phyloP scores from a whole-genome alignment of 192 early-diverging fungal genomes.

The Lobosporangium transversale region DNA sequence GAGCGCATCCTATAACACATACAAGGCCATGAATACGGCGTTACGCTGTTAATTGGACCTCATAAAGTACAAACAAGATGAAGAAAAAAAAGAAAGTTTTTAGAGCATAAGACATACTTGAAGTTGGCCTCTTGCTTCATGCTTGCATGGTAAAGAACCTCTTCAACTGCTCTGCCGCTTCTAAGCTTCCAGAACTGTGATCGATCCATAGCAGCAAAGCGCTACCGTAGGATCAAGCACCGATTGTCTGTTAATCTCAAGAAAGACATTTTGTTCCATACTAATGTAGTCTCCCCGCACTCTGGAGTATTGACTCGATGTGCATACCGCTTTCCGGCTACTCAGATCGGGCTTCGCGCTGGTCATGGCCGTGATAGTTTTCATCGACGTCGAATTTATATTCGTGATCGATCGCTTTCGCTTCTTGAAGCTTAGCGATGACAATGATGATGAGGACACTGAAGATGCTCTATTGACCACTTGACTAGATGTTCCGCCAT shows the following conservation, averaged over 20 bases:
- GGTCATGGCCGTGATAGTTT: neutral
- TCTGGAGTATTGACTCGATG: constrained; percentile 1
- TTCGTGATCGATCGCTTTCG: constrained; percentile 6
- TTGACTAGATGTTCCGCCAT: constrained; percentile 11
- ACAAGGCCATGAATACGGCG: neutral
- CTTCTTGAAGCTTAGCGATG: constrained; percentile 8
- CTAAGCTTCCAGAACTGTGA: constrained; percentile 34
- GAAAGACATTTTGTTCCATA: neutral
- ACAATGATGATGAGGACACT: constrained; percentile 6
- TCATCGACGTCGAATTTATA: constrained; percentile 8
- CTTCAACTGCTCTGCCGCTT: constrained; percentile 34
- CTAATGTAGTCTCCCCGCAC: constrained; percentile 12
- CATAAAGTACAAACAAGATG: too few relatives aligned
- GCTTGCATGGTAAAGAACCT: constrained; percentile 10
- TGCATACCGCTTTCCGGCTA: constrained; percentile 16
- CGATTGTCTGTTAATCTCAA: constrained; percentile 4
- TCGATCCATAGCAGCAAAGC: constrained; percentile 33
- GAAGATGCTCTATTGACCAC: constrained; percentile 4
- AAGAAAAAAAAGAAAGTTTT: too few relatives aligned
- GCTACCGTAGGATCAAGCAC: constrained; percentile 23
- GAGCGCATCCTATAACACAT: constrained; percentile 24
- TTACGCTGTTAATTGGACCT: neutral
- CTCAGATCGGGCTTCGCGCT: neutral
- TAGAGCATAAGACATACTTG: constrained; percentile 11
- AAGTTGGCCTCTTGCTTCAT: constrained; percentile 20